Conservation (phyloP, 2,329 filamentous ascomycete genomes). For the Colletotrichum lindemuthianum region DNA sequence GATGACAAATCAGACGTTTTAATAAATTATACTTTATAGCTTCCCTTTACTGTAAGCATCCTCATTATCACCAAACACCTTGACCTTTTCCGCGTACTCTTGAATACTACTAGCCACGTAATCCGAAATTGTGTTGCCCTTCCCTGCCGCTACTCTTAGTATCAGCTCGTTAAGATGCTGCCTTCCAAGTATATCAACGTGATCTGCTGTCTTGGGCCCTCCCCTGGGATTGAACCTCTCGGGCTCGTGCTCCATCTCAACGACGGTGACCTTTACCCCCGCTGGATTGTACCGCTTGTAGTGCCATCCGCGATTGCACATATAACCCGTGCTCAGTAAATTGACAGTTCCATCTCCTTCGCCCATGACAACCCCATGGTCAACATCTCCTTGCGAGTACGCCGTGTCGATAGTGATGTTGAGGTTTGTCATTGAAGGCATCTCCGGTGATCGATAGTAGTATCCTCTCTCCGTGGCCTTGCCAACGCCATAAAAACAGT, state of each 20-base stretch:
- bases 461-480: constrained; percentile 94
- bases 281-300: constrained; percentile 95
- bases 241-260: constrained; percentile 97
- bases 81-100: constrained; percentile 84
- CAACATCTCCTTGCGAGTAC: constrained; percentile 68
- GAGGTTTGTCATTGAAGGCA: constrained; percentile 70
- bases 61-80: constrained; percentile 76
- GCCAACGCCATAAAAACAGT: constrained; percentile 95
- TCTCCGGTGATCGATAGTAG: constrained; percentile 81
- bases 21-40: too few relatives aligned
- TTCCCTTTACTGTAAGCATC: too few relatives aligned
- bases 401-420: constrained; percentile 80
- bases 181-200: constrained; percentile 94
- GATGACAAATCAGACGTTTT: too few relatives aligned
- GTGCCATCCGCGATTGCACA: constrained; percentile 96
- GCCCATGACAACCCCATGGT: constrained; percentile 94
- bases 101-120: constrained; percentile 82
- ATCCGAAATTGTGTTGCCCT: constrained; percentile 81
- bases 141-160: constrained; percentile 84
- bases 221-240: constrained; percentile 88
- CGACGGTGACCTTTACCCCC: constrained; percentile 81
- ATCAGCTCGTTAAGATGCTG: constrained; percentile 92
- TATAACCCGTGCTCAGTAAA: constrained; percentile 90
- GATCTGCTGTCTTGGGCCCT: constrained; percentile 80
- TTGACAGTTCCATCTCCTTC: constrained; percentile 98